Evolutionary conservation across 495 filamentous ascomycete species (phyloP).

Genomic region (Barbatosphaeria neglecta): DNA sequence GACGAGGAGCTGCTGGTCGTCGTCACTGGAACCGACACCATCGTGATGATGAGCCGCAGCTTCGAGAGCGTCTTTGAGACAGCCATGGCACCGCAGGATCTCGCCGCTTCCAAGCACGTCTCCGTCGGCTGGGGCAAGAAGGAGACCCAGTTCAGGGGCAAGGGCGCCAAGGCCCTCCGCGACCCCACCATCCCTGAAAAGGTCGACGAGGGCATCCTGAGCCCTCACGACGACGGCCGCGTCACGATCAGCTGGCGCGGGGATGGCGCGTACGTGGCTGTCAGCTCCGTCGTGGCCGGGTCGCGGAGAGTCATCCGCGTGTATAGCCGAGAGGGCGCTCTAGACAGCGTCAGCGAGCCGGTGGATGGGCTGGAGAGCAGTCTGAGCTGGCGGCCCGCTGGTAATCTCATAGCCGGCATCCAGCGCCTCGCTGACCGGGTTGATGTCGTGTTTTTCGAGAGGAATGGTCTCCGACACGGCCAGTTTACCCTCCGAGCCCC

Average conservation of each 20-base stretch:
- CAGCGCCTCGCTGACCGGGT: constrained; percentile 56
- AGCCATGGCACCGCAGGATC: constrained; percentile 58
- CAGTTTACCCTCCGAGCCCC: constrained; percentile 69
- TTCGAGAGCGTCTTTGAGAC: constrained; percentile 75
- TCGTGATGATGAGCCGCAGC: constrained; percentile 84
- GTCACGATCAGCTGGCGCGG: constrained; percentile 84
- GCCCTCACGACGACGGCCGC: constrained; percentile 53
- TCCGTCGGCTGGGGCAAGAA: constrained; percentile 97
- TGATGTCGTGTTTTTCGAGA: constrained; percentile 93
- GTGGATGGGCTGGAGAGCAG: constrained; percentile 79
- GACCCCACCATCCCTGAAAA: constrained; percentile 94
- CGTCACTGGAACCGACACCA: constrained; percentile 62
- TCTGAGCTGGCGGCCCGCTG: constrained; percentile 82
- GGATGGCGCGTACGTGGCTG: constrained; percentile 81
- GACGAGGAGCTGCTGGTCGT: constrained; percentile 86
- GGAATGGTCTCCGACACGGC: constrained; percentile 89
- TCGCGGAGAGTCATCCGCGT: constrained; percentile 70
- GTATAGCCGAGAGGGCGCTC: constrained; percentile 75
- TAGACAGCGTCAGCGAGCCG: constrained; percentile 88
- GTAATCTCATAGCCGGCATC: constrained; percentile 78
- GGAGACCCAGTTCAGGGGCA: constrained; percentile 95
- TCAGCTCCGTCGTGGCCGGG: constrained; percentile 60
- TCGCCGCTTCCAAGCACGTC: constrained; percentile 85
- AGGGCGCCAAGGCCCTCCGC: constrained; percentile 74
- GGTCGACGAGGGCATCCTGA: constrained; percentile 72